These are phyloP conservation scores for Thraustochytrium aureum DNA, from an alignment of 352 stramenopile species.

Conservation along the genomic window DNA sequence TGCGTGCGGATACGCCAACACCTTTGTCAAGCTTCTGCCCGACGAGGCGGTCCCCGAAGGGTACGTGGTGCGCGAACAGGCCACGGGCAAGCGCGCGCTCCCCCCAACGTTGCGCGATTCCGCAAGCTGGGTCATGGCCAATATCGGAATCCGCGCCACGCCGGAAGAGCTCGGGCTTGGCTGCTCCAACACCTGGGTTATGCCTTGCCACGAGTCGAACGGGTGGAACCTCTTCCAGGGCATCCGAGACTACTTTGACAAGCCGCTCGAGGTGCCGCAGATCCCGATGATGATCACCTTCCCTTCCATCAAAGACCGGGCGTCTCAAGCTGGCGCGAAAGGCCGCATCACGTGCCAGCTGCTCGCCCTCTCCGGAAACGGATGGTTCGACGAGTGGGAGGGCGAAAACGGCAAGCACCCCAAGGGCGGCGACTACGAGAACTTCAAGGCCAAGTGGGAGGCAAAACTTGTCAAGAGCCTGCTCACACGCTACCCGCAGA, in stretches of 20 bases:
- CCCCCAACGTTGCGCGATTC: conserved; percentile 45
- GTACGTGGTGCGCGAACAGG: neutral
- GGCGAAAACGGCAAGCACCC: conserved; percentile 47
- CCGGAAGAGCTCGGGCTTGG: conserved; percentile 38
- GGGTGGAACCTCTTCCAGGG: conserved; percentile 46
- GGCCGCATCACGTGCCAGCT: conserved; percentile 56
- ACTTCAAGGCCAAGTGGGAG: conserved; percentile 51
- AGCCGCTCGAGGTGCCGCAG: conserved; percentile 42
- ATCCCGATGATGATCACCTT: conserved; percentile 57
- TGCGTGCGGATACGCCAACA: conserved; percentile 56
- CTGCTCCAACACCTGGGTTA: conserved; percentile 57
- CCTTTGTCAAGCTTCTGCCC: conserved; percentile 53
- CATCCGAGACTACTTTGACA: conserved; percentile 54
- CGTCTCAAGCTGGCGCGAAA: conserved; percentile 34
- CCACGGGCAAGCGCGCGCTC: conserved; percentile 16
- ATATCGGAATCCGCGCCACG: conserved; percentile 34
- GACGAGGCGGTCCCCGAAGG: conserved; percentile 28
- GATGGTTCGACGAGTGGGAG: conserved; percentile 58
- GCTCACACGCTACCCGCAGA: conserved; percentile 46
- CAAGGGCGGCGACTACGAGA: conserved; percentile 53
- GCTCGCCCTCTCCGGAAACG: conserved; percentile 45
- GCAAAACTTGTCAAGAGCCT: conserved; percentile 33
- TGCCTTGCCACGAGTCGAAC: conserved; percentile 62
- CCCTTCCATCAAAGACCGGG: conserved; percentile 59
- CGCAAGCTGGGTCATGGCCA: conserved; percentile 55